Base-by-base conservation (phyloP, 768 basidiomycete species). In the Mycena filopes region DNA sequence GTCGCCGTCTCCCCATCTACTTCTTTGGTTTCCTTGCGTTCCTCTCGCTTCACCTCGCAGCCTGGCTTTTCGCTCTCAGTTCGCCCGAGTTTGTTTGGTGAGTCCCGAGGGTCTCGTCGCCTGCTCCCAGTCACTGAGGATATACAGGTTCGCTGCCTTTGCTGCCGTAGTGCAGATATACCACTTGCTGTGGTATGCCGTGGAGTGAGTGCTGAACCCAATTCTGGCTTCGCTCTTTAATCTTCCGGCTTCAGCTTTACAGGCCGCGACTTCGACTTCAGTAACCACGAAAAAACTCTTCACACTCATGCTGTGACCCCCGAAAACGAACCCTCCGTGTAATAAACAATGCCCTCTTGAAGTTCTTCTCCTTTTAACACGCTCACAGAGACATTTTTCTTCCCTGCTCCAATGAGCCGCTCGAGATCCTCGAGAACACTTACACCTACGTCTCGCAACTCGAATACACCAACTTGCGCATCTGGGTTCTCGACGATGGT, bases 351-450 rank as follows among this genome's bases (percentile, higher is more conserved):
- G n/a, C n/a, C n/a, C 33, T 36, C 2, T 55, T 26, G 18, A 3
- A 11, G 3, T 12, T 7, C 42, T n/a, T 33, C 48, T 16, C 23
- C 25, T 23, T 43, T 21, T 21, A 21, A 28, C 12, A 45, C n/a
- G 12, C 31, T 11, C 10, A n/a, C 58, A 60, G 59, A 26, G 75
- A 76, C 49, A 72, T 75, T 41, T 74, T 75, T 43, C 75, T 75
- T 21, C 74, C 73, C 16, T 75, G 74, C 48, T 73, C 72, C 69
- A 70, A 70, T 23, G 74, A 75, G 58, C 72, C 73, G 12, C 67
- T 75, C n/a, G 74, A 75, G 25, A 66, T 76, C 53, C 71, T 75
- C 43, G 71, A 75, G 58, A 76, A 76, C 62, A 76, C 75, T 4
- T 76, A 76, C 72, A 76, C 71, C 50, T 72, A 76, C 46, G 73